A percentile compares a stretch with the other conserved stretches of the same genome.
Conservation (phyloP, 176 grass and related monocot genomes). For the Areca catechu region DNA sequence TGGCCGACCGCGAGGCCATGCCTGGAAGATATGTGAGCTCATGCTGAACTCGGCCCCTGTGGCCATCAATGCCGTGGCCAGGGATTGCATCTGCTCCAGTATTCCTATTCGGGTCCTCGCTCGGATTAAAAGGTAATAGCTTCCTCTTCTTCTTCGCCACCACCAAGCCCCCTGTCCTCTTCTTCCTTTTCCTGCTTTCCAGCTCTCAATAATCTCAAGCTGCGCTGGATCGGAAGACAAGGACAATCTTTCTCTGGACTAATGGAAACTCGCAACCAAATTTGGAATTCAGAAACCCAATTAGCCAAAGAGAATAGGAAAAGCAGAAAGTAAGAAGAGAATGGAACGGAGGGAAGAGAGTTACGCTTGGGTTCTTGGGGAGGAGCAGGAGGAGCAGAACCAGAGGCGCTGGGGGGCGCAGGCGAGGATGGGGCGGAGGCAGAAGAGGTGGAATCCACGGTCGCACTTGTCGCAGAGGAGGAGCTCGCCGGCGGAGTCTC, state of each 20-base stretch:
- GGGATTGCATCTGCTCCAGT: slow-evolving; percentile 72
- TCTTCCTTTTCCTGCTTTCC: slow-evolving; percentile 50
- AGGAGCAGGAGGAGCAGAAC: slow-evolving; percentile 65
- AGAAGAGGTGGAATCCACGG: slow-evolving; percentile 95
- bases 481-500: too few relatives aligned
- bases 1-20: slow-evolving; percentile 60
- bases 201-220: neutral
- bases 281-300: neutral
- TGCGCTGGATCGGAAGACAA: slow-evolving; percentile 87
- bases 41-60: slow-evolving; percentile 72
- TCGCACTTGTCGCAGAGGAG: too few relatives aligned
- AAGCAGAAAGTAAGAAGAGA: too few relatives aligned
- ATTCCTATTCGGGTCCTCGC: slow-evolving; percentile 38
- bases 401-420: slow-evolving; percentile 62
- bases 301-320: neutral
- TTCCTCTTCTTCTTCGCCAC: slow-evolving; percentile 46
- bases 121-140: slow-evolving; percentile 54
- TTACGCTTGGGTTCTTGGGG: slow-evolving; percentile 53
- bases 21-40: slow-evolving; percentile 57
- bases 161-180: slow-evolving; percentile 21
- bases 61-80: slow-evolving; percentile 78
- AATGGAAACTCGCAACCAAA: slow-evolving; percentile 50
- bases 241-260: slow-evolving; percentile 76
- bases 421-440: slow-evolving; percentile 72
- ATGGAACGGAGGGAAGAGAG: neutral